Base-by-base conservation (phyloP, 2,329 filamentous ascomycete genomes). In the Colletotrichum coccodes region DNA sequence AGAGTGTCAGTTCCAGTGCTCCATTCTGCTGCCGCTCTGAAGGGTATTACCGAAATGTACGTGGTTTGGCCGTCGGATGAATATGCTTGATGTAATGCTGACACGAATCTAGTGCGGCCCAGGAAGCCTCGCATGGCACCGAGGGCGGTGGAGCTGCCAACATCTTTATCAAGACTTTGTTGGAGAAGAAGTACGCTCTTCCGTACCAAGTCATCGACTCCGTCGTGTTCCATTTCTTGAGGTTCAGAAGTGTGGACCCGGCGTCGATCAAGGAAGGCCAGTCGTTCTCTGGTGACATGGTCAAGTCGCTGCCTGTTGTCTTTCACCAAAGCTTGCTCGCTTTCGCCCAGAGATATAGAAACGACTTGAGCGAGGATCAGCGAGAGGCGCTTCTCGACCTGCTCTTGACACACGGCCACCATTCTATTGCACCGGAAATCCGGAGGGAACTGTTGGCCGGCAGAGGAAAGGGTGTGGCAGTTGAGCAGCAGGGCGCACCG, bases 181-280 rank as follows among this genome's bases (percentile, higher is more conserved):
- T 99, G 4, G 95, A 98, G 81, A 99, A 99, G 87, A 97, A 97
- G 78, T 98, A 99, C 75, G 96, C 96, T 0, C 85, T 99, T 12
- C 96, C 95, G 0, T 98, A 93, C 83, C 95, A 97, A 80, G 95
- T 97, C 61, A 91, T 99, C 57, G 96, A 99, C 75, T 92, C 94
- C 2, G 85, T 98, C 2, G 96, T 99, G 11, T 98, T 98, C 84
- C 95, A 99, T 80, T 99, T 99, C 80, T 80, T 98, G 71, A 92
- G 96, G 18, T 98, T 97, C 84, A 88, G 93, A 38, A 92, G 88
- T 60, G 86, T 89, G 30, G 90, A 93, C 70, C 87, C 90, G 3
- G 84, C 86, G 3, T 83, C 84, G 12, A 85, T 87, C 21, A 83
- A 84, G 59, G 83, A 83, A 36, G 81, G 78, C 5, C 84, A 87